Evolutionary conservation across 2,329 filamentous ascomycete genomes (phyloP).

Genomic region (Alternaria incomplexa): DNA sequence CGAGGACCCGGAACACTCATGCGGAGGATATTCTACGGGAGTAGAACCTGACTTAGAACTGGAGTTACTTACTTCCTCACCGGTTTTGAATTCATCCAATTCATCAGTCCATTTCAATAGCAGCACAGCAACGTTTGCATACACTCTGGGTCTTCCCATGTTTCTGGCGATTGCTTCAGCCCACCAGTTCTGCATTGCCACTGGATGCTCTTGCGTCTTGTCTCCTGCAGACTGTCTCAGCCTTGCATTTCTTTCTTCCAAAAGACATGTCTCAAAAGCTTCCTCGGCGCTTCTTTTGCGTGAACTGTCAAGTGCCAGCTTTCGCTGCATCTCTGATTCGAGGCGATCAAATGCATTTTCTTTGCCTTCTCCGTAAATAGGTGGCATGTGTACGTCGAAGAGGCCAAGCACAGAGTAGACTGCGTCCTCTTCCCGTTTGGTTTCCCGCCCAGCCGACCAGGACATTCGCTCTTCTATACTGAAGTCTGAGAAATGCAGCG

Average conservation of each 20-base stretch:
- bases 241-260: no score
- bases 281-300: not conserved
- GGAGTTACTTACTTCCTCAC: not conserved
- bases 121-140: not conserved
- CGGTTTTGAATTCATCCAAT: not conserved
- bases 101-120: not conserved
- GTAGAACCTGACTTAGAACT: not conserved
- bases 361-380: not conserved
- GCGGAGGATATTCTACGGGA: no score
- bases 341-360: not conserved
- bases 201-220: fast-evolving
- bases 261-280: no score
- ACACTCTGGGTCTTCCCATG: fast-evolving
- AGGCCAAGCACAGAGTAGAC: not conserved
- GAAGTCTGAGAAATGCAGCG: not conserved
- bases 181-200: not conserved
- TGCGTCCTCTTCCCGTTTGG: not conserved
- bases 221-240: not conserved
- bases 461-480: not conserved
- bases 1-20: fast-evolving
- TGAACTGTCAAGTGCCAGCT: not conserved
- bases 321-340: not conserved
- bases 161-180: not conserved
- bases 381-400: not conserved
- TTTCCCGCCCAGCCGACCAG: not conserved